Percentiles rank a stretch among this genome's conserved stretches.
phyloP scores from a whole-genome alignment of 768 basidiomycete species.

The Tylopilus subfusipes region DNA sequence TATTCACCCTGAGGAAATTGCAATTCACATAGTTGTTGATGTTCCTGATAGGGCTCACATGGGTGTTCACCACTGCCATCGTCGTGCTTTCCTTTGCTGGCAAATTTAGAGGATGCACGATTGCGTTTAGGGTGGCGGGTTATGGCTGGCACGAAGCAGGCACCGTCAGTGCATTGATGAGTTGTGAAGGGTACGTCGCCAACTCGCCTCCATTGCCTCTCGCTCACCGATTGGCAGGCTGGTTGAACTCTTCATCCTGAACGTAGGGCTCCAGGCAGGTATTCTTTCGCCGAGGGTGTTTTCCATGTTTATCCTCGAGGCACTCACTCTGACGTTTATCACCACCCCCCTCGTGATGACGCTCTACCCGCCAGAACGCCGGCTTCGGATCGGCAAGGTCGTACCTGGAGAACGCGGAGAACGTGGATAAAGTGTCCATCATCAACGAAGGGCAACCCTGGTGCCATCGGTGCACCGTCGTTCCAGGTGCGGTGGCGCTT shows the following conservation, averaged over 20 bases:
- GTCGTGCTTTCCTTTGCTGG: slow-evolving; percentile 73
- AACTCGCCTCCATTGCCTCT: not conserved
- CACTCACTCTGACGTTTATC: slow-evolving; percentile 77
- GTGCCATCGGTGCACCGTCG: slow-evolving; percentile 72
- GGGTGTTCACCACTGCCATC: slow-evolving; percentile 86
- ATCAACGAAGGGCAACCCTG: slow-evolving; percentile 24
- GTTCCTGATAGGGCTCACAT: slow-evolving; percentile 56
- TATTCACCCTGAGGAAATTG: too few species aligned
- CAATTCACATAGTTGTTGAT: slow-evolving; percentile 2
- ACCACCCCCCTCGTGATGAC: slow-evolving; percentile 72
- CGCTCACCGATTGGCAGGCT: slow-evolving; percentile 42
- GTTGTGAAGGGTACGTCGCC: slow-evolving; percentile 76
- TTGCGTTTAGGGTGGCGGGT: slow-evolving; percentile 62
- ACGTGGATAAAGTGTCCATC: slow-evolving; percentile 11
- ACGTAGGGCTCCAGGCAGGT: slow-evolving; percentile 80
- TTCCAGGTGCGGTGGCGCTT: slow-evolving; percentile 87
- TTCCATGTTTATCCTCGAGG: slow-evolving; percentile 93
- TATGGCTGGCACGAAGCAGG: slow-evolving; percentile 79
- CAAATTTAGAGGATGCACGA: slow-evolving; percentile 84
- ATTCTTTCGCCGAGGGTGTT: slow-evolving; percentile 78
- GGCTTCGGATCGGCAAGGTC: slow-evolving; percentile 40
- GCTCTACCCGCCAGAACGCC: slow-evolving; percentile 64
- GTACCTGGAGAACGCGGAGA: slow-evolving; percentile 32
- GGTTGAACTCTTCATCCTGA: slow-evolving; percentile 93
- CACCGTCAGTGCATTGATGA: slow-evolving; percentile 90